A percentile compares a stretch with the other conserved stretches of the same genome.
These are phyloP conservation scores for Periconia sp. DNA, from an alignment of 2,329 filamentous ascomycete species.

Conservation along the genomic window DNA sequence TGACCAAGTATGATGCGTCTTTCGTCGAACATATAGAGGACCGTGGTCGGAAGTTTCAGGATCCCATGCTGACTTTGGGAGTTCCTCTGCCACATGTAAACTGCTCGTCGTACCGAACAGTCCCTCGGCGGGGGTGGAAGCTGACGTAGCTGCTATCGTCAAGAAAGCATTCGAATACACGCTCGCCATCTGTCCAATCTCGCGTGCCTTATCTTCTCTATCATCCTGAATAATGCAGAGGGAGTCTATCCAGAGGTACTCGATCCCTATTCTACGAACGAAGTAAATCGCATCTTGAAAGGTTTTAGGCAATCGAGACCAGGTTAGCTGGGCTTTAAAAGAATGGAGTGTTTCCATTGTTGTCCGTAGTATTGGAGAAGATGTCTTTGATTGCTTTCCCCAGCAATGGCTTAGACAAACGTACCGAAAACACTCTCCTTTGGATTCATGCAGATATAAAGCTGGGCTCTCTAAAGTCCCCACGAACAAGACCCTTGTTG, in stretches of 20 bases:
- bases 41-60: no score
- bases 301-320: not conserved
- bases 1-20: no score
- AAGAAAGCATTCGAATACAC: constrained; percentile 2
- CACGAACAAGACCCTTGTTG: no score
- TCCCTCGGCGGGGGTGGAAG: not conserved
- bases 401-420: constrained; percentile 10
- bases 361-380: not conserved
- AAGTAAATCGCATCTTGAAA: constrained; percentile 1
- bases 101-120: no score
- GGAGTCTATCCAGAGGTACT: constrained; percentile 3
- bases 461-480: no score
- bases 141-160: constrained; percentile 6
- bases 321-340: not conserved
- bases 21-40: no score
- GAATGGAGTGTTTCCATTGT: not conserved
- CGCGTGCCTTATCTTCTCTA: not conserved
- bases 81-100: no score
- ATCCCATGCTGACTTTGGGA: no score
- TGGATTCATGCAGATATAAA: no score
- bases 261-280: not conserved
- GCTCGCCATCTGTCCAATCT: constrained; percentile 3
- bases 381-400: not conserved
- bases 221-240: constrained; percentile 5
- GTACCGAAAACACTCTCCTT: not conserved